Conservation (phyloP, 768 basidiomycete species). For the Lentinula raphanica region DNA sequence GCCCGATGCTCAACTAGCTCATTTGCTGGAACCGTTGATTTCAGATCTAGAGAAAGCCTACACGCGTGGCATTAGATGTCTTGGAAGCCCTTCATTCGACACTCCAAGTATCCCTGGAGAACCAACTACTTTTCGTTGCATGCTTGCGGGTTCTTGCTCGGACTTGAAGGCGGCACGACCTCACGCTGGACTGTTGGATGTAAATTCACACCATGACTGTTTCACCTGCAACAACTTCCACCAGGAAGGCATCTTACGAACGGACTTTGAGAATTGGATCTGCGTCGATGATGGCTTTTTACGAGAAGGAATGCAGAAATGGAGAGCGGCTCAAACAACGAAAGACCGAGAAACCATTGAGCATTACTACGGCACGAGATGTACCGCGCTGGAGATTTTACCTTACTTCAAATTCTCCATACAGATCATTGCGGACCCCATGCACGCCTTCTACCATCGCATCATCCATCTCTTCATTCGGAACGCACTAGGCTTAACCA, state of each 20-base stretch:
- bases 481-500: too few species aligned
- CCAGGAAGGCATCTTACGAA: not conserved
- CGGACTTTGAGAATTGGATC: not conserved
- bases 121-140: not conserved
- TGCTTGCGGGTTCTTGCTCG: not conserved
- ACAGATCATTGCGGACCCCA: not conserved
- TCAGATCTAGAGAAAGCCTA: not conserved
- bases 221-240: not conserved
- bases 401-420: not conserved
- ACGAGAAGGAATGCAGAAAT: not conserved
- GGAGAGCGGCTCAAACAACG: not conserved
- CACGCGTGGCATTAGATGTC: not conserved
- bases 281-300: not conserved
- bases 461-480: too few species aligned
- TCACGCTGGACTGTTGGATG: not conserved
- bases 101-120: not conserved
- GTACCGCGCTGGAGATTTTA: not conserved
- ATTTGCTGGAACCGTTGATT: not conserved
- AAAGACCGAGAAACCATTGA: not conserved
- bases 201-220: not conserved
- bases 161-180: not conserved
- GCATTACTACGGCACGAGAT: not conserved
- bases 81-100: not conserved
- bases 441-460: not conserved
- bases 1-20: too few species aligned